phyloP scores from a whole-genome alignment of 2,329 filamentous ascomycete species.

The Emericellopsis atlantica region DNA sequence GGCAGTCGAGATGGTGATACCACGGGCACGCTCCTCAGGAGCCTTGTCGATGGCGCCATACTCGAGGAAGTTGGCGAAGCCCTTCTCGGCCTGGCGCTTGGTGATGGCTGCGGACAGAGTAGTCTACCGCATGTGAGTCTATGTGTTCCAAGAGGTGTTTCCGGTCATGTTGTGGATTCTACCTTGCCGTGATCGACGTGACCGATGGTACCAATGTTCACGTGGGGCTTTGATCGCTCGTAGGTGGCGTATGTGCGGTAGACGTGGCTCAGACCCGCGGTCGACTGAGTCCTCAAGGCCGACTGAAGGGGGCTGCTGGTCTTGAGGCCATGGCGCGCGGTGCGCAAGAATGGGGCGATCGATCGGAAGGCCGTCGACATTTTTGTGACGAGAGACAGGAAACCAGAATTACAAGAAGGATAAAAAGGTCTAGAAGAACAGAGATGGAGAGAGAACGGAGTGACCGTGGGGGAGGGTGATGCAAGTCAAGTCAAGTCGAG shows the following conservation, averaged over 20 bases:
- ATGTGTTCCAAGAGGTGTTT: background rate
- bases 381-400: constrained; percentile 18
- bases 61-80: constrained; percentile 85
- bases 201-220: constrained; percentile 98
- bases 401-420: constrained; percentile 10
- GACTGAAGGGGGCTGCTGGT: constrained; percentile 68
- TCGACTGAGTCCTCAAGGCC: constrained; percentile 49
- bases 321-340: constrained; percentile 63
- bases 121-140: constrained; percentile 43
- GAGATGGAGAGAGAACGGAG: background rate
- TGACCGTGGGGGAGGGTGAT: background rate
- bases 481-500: background rate
- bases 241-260: constrained; percentile 58
- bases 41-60: constrained; percentile 99
- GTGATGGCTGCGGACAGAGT: constrained; percentile 98
- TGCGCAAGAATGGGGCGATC: constrained; percentile 67
- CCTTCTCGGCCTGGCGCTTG: constrained; percentile 93
- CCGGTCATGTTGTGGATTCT: constrained; percentile 8
- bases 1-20: constrained; percentile 97
- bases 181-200: constrained; percentile 99
- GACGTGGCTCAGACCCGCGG: constrained; percentile 51
- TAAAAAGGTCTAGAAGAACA: constrained; percentile 9
- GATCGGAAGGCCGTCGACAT: constrained; percentile 78
- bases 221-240: constrained; percentile 89
- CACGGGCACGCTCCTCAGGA: constrained; percentile 97